Evolutionary conservation across 441 rosid genomes (phyloP).

Genomic region (Adansonia grandidieri): DNA sequence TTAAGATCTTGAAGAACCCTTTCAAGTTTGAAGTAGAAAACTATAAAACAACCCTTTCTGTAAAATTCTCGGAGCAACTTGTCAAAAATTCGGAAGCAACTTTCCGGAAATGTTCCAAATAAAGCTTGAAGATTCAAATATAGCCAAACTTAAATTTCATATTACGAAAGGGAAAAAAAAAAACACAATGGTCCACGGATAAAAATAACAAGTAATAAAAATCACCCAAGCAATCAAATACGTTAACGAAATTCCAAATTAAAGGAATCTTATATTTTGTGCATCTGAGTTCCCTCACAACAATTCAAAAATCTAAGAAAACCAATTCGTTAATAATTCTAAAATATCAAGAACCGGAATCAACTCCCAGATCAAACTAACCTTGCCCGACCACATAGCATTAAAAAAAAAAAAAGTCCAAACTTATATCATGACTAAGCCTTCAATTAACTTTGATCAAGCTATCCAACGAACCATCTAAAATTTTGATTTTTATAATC

Average conservation of each 20-base stretch:
- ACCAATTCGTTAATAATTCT: slow-evolving; percentile 25
- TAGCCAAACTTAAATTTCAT: slow-evolving; percentile 23
- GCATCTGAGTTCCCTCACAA: neutral
- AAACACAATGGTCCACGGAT: neutral
- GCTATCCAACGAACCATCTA: slow-evolving; percentile 27
- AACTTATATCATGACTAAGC: slow-evolving; percentile 24
- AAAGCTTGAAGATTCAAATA: slow-evolving; percentile 31
- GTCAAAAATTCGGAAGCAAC: slow-evolving; percentile 27
- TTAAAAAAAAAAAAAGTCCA: slow-evolving; percentile 20
- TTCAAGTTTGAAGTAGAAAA: neutral
- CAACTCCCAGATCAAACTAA: slow-evolving; percentile 29
- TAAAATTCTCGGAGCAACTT: neutral
- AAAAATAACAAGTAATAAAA: neutral
- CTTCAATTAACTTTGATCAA: slow-evolving; percentile 25
- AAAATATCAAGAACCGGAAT: slow-evolving; percentile 18
- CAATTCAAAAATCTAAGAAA: slow-evolving; percentile 25
- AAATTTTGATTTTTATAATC: slow-evolving; percentile 10
- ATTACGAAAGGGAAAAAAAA: neutral
- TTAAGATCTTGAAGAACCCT: slow-evolving; percentile 29
- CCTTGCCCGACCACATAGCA: neutral
- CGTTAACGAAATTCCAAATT: slow-evolving; percentile 29
- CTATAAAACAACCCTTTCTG: slow-evolving; percentile 20
- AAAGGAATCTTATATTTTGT: slow-evolving; percentile 19
- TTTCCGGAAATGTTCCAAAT: neutral
- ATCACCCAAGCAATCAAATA: slow-evolving; percentile 29